These are phyloP conservation scores for Mycena crocata DNA, from an alignment of 768 basidiomycete genomes.

Conservation along the genomic window DNA sequence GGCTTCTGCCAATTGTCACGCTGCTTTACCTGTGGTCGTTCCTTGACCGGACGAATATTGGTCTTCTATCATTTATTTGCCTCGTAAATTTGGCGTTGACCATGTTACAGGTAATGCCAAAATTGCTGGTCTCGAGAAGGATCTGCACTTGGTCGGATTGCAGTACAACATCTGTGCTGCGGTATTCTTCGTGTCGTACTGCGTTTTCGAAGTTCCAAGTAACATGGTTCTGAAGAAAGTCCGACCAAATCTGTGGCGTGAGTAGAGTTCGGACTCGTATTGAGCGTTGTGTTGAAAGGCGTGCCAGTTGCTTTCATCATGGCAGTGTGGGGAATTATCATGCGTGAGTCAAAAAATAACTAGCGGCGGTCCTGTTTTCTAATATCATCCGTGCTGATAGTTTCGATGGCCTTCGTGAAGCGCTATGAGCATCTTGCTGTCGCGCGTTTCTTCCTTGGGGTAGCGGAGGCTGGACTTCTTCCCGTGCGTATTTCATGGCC, in stretches of 20 bases:
- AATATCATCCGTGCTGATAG: neutral
- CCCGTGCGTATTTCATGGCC: neutral
- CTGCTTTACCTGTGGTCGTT: constrained; percentile 59
- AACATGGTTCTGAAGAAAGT: constrained; percentile 23
- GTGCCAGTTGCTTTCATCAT: constrained; percentile 11
- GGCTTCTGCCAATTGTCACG: constrained; percentile 58
- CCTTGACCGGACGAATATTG: constrained; percentile 54
- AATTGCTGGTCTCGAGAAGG: constrained; percentile 48
- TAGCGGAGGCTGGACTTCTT: constrained; percentile 10
- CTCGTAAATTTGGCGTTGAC: neutral
- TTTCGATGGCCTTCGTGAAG: constrained; percentile 20
- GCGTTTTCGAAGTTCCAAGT: constrained; percentile 18
- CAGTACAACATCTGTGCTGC: constrained; percentile 45
- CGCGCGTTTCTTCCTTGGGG: constrained; percentile 13
- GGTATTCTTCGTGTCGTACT: constrained; percentile 25
- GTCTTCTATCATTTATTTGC: constrained; percentile 27
- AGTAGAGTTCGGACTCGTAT: neutral
- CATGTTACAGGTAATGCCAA: constrained; percentile 41
- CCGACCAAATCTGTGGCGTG: constrained; percentile 20
- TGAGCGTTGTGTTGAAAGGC: neutral
- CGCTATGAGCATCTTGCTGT: constrained; percentile 1
- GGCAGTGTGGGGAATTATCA: constrained; percentile 12
- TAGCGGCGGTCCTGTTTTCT: neutral
- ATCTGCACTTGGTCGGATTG: constrained; percentile 44
- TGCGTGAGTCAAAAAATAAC: neutral